Base-by-base conservation (phyloP, 164 flowering plant species). In the Vitis rupestris region DNA sequence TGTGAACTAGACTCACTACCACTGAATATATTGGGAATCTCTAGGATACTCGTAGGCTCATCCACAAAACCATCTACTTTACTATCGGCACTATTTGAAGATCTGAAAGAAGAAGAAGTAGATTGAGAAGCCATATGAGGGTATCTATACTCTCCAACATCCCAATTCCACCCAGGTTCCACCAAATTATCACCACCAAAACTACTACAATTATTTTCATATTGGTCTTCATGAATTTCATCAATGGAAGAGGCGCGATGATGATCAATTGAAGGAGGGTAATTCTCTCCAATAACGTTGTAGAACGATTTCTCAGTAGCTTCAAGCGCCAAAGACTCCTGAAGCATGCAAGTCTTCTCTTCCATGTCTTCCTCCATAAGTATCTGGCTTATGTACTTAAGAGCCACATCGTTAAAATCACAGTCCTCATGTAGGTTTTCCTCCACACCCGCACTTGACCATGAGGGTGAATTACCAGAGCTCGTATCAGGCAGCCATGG, bases 311-410 rank as follows among this genome's bases (percentile, higher is more conserved):
- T 81, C 72, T 85, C 88, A 1, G 86, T 76, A 16, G 82, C 88
- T 72, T 74, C 82, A 71, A 86, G 80, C 10, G 83, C 84, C 6
- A 75, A 78, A 51, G 90, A 81, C 59, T 80, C 90, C n/a, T 84
- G 82, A 65, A 78, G 77, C 81, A 81, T 77, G 49, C 77, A 78
- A 3, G 77, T 50, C 75, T 81, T 81, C 59, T 83, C 86, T 52
- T 80, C 89, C 70, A 82, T 75, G 61, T 87, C 84, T 61, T 87
- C 91, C 70, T 87, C 90, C 90, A 85, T 79, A 62, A 85, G 86
- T 64, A 87, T 81, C 54, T 84, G 76, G 65, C 57, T 83, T 14
- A 87, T 87, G 63, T 79, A 87, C 75, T 74, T 76, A 23, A 85
- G 81, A 48, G 76, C 85, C 15, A 61, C 79, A 76, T 85, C 88